Conservation (phyloP, 169 alveolate species). For the Plasmodium cynomolgi region DNA sequence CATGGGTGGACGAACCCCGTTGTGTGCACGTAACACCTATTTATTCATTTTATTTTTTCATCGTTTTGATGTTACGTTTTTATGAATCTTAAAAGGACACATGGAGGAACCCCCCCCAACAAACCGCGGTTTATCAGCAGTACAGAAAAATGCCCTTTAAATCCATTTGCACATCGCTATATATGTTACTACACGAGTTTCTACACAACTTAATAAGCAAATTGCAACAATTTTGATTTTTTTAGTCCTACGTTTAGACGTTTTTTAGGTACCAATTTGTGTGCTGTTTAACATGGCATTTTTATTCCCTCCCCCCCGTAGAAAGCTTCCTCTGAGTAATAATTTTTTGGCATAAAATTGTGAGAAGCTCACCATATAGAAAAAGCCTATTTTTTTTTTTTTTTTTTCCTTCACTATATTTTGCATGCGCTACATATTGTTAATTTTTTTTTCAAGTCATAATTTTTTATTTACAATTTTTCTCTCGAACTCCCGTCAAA, state of each 20-base stretch:
- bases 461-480: not conserved
- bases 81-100: not conserved
- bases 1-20: not conserved
- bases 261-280: not conserved
- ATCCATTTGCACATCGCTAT: not conserved
- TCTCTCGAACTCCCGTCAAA: not conserved
- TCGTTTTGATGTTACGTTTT: not conserved
- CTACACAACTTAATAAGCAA: not conserved
- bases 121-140: not conserved
- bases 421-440: constrained; percentile 2
- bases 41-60: not conserved
- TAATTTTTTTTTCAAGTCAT: not conserved
- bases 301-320: not conserved
- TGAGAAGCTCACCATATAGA: not conserved
- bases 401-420: not conserved
- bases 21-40: not conserved
- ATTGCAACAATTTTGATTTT: not conserved
- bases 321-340: not conserved
- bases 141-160: not conserved
- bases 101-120: not conserved
- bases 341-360: not conserved
- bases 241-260: not conserved
- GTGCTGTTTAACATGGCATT: not conserved
- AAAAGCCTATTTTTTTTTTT: not conserved
- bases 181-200: not conserved